Base-by-base conservation (phyloP, 768 basidiomycete genomes). In the Tricholoma saponaceum region DNA sequence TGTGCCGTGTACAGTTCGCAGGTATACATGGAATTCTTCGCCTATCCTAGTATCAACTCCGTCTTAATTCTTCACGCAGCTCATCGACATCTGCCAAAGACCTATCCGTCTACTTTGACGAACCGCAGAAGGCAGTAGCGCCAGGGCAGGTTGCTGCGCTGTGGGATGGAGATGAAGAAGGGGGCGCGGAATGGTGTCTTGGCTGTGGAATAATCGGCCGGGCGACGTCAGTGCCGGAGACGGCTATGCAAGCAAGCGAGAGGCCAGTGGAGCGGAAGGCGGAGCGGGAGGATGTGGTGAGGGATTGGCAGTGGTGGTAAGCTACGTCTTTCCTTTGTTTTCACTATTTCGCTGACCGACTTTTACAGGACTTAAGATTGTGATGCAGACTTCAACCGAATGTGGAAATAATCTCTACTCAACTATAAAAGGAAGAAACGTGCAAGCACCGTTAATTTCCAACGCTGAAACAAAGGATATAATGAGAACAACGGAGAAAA, bases 111-210 rank as follows among this genome's bases (percentile, higher is more conserved):
- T 64, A 70, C 0, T 87, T 90, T 61, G 76, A 79, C 37, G 70
- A 79, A 33, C 83, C 87, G 0, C 77, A 89, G 51, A 80, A 82
- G 41, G 87, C 84, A 5, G 84, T 94, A 14, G 79, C 91, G 0
- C 82, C 85, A 0, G 95, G 95, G 1, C 95, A 98, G 70, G 82
- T 90, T 26, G 87, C 86, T 5, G 85, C 82, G 0, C 61, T 96
- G 2, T 97, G 86, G 70, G 79, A 84, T 56, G 82, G 75, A 2
- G 79, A 83, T 46, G 84, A 76, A 2, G 79, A 84, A 54, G 82
- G 75, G 1, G 79, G 83, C 47, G 83, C 77, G 2, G 79, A 85
- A 46, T 88, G 87, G 85, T 95, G 92, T 70, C 75, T 96, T 28
- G 95, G 95, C 2, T 89, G 88, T 65, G 95, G 92, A 30, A 71